Base-by-base conservation (phyloP, 2,329 filamentous ascomycete species). In the Penicillium concentricum region DNA sequence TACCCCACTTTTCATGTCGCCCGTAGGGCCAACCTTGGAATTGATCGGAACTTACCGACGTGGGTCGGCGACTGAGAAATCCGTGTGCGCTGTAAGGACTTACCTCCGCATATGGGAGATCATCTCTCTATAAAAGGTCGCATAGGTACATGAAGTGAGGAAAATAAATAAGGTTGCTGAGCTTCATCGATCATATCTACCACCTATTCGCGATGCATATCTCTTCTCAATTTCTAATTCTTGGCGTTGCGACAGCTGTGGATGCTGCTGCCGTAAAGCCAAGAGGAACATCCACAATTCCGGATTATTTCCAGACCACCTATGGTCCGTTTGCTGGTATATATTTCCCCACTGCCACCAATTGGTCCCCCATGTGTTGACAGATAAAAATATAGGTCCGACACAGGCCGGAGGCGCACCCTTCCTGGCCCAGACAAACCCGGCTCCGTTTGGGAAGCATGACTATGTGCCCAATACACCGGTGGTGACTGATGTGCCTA, bases 361-460 rank as follows among this genome's bases (percentile, higher is more conserved):
- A 30, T 15, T 26, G 1, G 4, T 26, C 7, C 6, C 2, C 8
- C 42, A 20, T 15, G 26, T 30, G 10, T 15, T 44, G 12, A 44
- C 12, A 2, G n/a, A 20, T 44, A 28, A 13, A 44, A 44, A 18
- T 1, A 44, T 15, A 61, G 59, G 59, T 5, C 43, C 52, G 2
- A 56, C 51, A 13, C 53, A 85, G n/a, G 92, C 88, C 1, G 89
- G 89, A 15, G 77, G 75, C 54, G 79, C 87, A 26, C 84, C 89
- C 1, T 91, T 90, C 69, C 76, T 92, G 56, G 89, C 88, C 1
- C 84, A 90, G 74, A 90, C 85, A 7, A 86, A 88, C 61, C 82
- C 83, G 1, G 85, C 89, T 38, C 81, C 87, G 20, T 88, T 89
- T 61, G 70, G 76, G 18, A 80, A 84, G 9, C 82, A 76, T 2